These are phyloP conservation scores for Microbotryomycetes sp. DNA, from an alignment of 1,284 basidiomycete genomes.

Conservation along the genomic window DNA sequence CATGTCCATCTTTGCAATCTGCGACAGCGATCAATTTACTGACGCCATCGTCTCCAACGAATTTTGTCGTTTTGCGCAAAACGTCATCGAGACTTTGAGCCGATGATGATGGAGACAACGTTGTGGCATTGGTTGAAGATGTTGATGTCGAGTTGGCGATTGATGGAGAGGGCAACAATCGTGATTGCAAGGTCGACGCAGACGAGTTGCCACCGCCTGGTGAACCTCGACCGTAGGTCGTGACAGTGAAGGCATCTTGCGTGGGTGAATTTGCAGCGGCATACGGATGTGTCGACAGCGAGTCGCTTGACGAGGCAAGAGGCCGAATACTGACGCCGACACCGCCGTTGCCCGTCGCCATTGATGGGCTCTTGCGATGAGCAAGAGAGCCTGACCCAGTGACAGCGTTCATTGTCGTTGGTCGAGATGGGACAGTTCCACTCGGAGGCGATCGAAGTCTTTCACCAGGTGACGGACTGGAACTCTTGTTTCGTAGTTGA, in stretches of 20 bases:
- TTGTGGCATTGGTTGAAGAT: background rate
- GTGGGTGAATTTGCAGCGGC: conserved; percentile 1
- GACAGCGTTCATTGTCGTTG: background rate
- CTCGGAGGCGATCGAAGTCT: background rate
- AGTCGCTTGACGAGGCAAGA: background rate
- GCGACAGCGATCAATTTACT: conserved; percentile 71
- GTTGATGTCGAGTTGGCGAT: background rate
- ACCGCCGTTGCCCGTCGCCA: background rate
- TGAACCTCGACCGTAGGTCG: conserved; percentile 2
- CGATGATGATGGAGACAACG: background rate
- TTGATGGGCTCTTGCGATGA: background rate
- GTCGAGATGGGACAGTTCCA: background rate
- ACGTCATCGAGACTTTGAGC: conserved; percentile 57
- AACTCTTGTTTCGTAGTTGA: background rate
- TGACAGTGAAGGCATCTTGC: conserved; percentile 3
- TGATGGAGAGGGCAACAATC: background rate
- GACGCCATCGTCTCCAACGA: conserved; percentile 64
- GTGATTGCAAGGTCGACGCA: background rate
- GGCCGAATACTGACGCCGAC: too few relatives aligned
- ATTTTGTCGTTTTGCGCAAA: conserved; percentile 73
- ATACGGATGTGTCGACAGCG: background rate
- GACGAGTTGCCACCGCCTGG: background rate
- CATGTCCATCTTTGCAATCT: conserved; percentile 67
- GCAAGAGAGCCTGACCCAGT: background rate
- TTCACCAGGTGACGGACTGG: background rate